Percentiles rank a stretch among this genome's conserved stretches.
phyloP scores from a whole-genome alignment of 495 filamentous ascomycete species.

The Pseudoneurospora amorphoporcata region DNA sequence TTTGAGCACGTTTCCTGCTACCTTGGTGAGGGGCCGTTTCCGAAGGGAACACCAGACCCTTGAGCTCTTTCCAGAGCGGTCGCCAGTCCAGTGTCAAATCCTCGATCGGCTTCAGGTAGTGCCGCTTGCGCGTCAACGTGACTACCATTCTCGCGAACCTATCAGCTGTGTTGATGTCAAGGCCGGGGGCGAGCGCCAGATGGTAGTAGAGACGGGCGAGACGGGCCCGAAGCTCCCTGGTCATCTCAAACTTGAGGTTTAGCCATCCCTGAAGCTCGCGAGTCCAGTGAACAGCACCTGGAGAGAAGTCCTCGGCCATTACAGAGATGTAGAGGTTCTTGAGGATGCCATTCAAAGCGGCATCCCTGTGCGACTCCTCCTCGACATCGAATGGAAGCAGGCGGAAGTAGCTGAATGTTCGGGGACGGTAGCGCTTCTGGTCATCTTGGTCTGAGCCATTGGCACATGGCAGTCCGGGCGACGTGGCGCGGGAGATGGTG shows the following conservation, averaged over 20 bases:
- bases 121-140: conserved; percentile 84
- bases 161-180: conserved; percentile 73
- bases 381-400: conserved; percentile 84
- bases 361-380: conserved; percentile 58
- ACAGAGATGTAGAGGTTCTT: conserved; percentile 87
- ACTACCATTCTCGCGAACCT: conserved; percentile 96
- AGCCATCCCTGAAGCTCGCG: conserved; percentile 93
- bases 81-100: conserved; percentile 90
- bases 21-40: conserved; percentile 51
- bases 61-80: conserved; percentile 84
- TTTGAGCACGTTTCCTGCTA: conserved; percentile 32
- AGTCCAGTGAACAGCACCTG: conserved; percentile 94
- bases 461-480: conserved; percentile 30
- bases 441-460: conserved; percentile 24
- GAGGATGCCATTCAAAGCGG: conserved; percentile 71
- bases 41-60: conserved; percentile 73
- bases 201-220: conserved; percentile 91
- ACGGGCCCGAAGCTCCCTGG: conserved; percentile 66
- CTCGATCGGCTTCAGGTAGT: conserved; percentile 81
- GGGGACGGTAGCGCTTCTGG: conserved; percentile 62
- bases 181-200: conserved; percentile 78
- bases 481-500: conserved; percentile 39
- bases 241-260: conserved; percentile 91
- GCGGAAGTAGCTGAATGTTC: conserved; percentile 85
- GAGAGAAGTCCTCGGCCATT: conserved; percentile 84